Conservation (phyloP, 345 rosid genomes). For the Citrus inodora region DNA sequence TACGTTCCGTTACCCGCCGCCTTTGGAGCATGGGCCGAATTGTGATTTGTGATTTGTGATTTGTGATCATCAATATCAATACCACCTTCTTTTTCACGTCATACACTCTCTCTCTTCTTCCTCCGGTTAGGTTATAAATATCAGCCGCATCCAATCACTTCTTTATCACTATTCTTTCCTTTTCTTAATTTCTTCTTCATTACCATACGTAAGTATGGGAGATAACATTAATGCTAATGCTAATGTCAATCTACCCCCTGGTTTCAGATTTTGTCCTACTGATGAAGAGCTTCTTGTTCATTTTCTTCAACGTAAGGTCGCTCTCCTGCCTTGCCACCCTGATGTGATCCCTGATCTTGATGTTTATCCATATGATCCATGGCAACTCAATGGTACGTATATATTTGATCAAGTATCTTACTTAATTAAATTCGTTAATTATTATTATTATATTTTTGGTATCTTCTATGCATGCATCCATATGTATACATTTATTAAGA, state of each 20-base stretch:
- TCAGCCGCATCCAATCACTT: conserved; percentile 16
- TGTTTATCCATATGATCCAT: conserved; percentile 82
- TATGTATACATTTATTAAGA: background rate
- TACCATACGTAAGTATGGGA: conserved; percentile 28
- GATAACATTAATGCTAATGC: conserved; percentile 17
- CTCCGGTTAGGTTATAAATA: conserved; percentile 23
- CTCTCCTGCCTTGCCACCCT: conserved; percentile 86
- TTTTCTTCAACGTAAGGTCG: conserved; percentile 86
- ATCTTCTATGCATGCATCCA: background rate
- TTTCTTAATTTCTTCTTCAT: no score
- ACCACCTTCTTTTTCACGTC: conserved; percentile 50
- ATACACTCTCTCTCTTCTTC: conserved; percentile 13
- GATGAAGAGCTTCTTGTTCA: conserved; percentile 95
- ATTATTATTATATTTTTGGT: background rate
- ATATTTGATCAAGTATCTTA: no score
- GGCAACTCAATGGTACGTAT: conserved; percentile 80
- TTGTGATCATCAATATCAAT: conserved; percentile 8
- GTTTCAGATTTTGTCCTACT: conserved; percentile 79
- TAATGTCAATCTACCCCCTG: conserved; percentile 70
- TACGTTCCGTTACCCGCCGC: conserved; percentile 28
- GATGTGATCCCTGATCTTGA: conserved; percentile 96
- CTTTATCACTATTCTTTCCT: conserved; percentile 10
- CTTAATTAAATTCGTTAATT: background rate
- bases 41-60: background rate
- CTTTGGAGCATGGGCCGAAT: conserved; percentile 5